Base-by-base conservation (phyloP, 73 alveolate species). In the Uronychia setigera region DNA sequence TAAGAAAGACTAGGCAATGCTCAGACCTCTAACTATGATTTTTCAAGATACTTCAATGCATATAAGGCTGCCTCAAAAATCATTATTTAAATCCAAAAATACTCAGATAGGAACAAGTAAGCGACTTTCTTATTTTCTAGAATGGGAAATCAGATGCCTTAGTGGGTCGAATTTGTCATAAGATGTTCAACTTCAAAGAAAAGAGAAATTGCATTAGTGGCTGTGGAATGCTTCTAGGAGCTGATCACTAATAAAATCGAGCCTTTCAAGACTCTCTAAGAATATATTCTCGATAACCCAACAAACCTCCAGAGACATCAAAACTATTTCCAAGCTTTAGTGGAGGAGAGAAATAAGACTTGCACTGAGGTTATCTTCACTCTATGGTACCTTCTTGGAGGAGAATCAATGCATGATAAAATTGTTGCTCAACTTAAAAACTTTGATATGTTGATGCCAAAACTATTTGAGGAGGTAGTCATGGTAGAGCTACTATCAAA, bases 351-450 rank as follows among this genome's bases (percentile, higher is more conserved):
- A 19, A 46, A 46, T 46, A 46, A 46, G 33, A 77, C 30, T 27
- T 89, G 95, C 78, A 75, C 82, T 31, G 85, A 84, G 78, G 82
- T 89, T n/a, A 77, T 88, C 32, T 59, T 60, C 80, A 83, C 87
- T 26, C 91, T 89, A 26, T 89, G 95, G 95, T 78, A 78, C n/a
- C 81, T 89, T n/a, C 59, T 89, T 57, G 95, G 80, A 59, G 88
- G 83, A 33, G 95, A 90, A 31, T 83, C 60, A 78, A 80, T 35
- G 26, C 91, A 90, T 60, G 83, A 85, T 29, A 81, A 78, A 59
- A 85, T 84, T 0, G 95, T 90, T 0, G 28, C 60, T 29, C 80
- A 82, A 27, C 92, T 90, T 27, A 89, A 85, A 35, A 85, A 90
- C 74, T 84, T 90, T 76, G 95, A 90, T 31, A 80, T 57, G 0